Evolutionary conservation across 2,329 filamentous ascomycete species (phyloP).

Genomic region (Acarospora socialis): DNA sequence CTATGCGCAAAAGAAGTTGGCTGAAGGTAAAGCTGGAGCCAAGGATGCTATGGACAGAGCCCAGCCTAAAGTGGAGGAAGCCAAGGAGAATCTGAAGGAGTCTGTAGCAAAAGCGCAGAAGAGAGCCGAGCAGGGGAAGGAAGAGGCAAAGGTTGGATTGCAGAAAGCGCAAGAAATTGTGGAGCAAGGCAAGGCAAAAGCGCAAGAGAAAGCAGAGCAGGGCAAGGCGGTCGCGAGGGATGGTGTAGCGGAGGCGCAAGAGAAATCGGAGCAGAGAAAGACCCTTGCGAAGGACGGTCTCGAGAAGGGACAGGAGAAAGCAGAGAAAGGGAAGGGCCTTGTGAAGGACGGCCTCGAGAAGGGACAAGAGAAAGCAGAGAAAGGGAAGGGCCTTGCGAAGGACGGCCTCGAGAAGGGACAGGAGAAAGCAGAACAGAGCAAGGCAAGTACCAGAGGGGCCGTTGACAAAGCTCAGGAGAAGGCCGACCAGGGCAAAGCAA

Average conservation of each 20-base stretch:
- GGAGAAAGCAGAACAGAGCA: constrained; percentile 4
- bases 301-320: too few species aligned
- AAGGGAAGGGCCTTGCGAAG: too few species aligned
- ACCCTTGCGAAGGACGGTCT: too few species aligned
- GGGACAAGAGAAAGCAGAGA: too few species aligned
- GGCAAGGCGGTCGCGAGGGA: too few species aligned
- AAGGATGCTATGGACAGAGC: constrained; percentile 7
- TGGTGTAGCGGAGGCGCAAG: too few species aligned
- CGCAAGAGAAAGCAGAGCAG: too few species aligned
- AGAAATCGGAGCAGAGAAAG: constrained; percentile 13
- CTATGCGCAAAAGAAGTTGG: not conserved
- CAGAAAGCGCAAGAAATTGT: constrained; percentile 11
- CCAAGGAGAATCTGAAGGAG: not conserved
- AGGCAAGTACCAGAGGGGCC: too few species aligned
- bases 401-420: too few species aligned
- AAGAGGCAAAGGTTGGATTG: constrained; percentile 9
- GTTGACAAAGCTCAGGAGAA: constrained; percentile 3
- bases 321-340: constrained; percentile 13
- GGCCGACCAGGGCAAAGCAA: constrained; percentile 1
- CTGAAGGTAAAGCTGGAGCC: not conserved
- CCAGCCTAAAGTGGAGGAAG: not conserved
- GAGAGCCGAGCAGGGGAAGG: not conserved
- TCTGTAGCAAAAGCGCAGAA: constrained; percentile 6
- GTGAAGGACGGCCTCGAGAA: too few species aligned
- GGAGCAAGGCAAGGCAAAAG: too few species aligned